Conservation (phyloP, 352 stramenopile species). For the Elongisporangium senticosum region DNA sequence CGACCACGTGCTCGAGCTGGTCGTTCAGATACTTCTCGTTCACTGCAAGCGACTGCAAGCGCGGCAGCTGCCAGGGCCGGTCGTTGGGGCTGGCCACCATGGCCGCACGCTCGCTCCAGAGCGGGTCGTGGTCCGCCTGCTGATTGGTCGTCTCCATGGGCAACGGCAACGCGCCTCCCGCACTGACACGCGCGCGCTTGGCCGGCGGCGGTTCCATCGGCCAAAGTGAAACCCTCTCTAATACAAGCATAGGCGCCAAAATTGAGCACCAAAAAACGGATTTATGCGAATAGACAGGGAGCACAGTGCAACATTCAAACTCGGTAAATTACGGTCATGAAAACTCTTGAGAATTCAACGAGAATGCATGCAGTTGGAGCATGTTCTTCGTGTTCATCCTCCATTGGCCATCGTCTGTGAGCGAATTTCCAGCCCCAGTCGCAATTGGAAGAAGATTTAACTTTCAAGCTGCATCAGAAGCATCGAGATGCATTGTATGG, state of each 20-base stretch:
- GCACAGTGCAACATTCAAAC: background rate
- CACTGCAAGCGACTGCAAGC: constrained; percentile 26
- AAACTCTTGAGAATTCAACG: no score
- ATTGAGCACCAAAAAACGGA: background rate
- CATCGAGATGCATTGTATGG: no score
- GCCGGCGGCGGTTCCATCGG: background rate
- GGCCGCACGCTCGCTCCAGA: background rate
- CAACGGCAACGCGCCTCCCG: background rate
- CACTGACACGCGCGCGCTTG: background rate
- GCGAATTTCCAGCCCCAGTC: no score
- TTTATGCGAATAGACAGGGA: background rate
- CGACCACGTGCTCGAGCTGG: constrained; percentile 49
- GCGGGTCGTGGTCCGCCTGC: background rate
- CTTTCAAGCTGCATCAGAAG: no score
- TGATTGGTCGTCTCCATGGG: background rate
- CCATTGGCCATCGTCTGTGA: no score
- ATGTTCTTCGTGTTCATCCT: no score
- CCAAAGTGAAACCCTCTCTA: background rate
- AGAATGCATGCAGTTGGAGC: no score
- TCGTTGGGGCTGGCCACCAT: background rate
- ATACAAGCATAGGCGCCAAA: no score
- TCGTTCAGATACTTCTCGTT: constrained; percentile 63
- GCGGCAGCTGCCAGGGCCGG: constrained; percentile 44
- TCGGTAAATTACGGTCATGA: background rate
- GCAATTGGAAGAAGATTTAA: no score